Conservation (phyloP, 805 yeast genomes). For the Metschnikowia proteae region DNA sequence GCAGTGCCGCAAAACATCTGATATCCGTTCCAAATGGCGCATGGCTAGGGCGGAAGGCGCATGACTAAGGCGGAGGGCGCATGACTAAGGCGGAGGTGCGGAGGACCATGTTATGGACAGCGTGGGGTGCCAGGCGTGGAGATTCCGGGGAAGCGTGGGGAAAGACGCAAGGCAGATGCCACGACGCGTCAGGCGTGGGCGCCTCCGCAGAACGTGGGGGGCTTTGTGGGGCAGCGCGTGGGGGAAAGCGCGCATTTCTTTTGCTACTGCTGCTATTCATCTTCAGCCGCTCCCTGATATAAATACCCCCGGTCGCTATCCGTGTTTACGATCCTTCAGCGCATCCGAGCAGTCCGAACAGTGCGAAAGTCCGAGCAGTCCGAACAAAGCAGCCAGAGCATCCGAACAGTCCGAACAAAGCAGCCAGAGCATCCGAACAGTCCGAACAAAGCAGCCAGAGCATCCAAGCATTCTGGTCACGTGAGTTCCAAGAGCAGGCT, state of each 20-base stretch:
- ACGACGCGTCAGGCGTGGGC: neutral
- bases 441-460: too few relatives aligned
- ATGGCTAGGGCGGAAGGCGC: too few relatives aligned
- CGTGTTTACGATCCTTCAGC: neutral
- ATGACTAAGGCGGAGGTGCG: neutral
- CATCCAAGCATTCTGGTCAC: too few relatives aligned
- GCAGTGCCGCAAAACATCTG: too few relatives aligned
- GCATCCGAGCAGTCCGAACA: too few relatives aligned
- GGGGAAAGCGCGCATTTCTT: neutral
- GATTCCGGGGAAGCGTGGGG: neutral
- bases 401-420: too few relatives aligned
- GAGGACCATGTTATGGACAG: neutral
- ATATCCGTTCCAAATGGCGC: too few relatives aligned
- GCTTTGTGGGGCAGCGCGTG: neutral
- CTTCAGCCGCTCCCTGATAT: conserved; percentile 2
- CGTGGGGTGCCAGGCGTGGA: neutral
- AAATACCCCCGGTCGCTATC: neutral
- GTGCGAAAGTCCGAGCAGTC: too few relatives aligned
- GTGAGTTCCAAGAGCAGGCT: too few relatives aligned
- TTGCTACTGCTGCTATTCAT: neutral
- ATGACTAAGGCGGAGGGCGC: neutral
- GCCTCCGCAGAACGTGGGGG: neutral
- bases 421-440: too few relatives aligned
- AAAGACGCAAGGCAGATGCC: neutral
- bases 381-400: too few relatives aligned